A percentile compares a stretch with the other conserved stretches of the same genome.
These are phyloP conservation scores for Fomitopsis palustris DNA, from an alignment of 1,284 basidiomycete species.

Conservation along the genomic window DNA sequence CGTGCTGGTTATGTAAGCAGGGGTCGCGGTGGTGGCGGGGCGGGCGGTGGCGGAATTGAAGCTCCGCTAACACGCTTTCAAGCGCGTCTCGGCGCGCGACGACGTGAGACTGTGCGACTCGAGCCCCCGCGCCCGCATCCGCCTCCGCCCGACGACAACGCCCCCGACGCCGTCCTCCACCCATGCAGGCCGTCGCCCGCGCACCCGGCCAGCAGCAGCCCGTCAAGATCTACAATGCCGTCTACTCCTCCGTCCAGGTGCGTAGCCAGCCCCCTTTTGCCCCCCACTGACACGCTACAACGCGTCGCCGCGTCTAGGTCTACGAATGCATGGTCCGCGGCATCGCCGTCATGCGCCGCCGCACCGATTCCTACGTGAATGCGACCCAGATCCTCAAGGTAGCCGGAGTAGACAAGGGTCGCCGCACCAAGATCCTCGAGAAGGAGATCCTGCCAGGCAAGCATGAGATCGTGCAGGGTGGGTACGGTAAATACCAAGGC, in stretches of 20 bases:
- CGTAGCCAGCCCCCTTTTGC: constrained; percentile 11
- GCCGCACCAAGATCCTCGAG: constrained; percentile 96
- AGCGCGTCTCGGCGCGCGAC: constrained; percentile 27
- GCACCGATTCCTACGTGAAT: constrained; percentile 93
- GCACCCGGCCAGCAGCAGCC: constrained; percentile 47
- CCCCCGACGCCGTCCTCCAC: constrained; percentile 4
- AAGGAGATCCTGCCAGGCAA: constrained; percentile 95
- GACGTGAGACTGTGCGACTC: constrained; percentile 19
- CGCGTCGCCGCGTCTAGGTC: constrained; percentile 56
- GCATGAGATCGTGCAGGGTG: constrained; percentile 99
- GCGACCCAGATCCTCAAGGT: constrained; percentile 99
- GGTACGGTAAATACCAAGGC: constrained; percentile 99
- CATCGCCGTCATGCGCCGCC: constrained; percentile 96
- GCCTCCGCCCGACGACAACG: constrained; percentile 8
- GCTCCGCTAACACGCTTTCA: constrained; percentile 25
- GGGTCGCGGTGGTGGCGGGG: constrained; percentile 18
- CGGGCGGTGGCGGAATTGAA: constrained; percentile 14
- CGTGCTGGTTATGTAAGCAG: constrained; percentile 4
- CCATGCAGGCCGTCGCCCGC: constrained; percentile 32
- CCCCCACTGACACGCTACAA: constrained; percentile 10
- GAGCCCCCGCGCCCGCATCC: constrained; percentile 15
- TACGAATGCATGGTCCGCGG: constrained; percentile 97
- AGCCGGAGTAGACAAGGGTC: constrained; percentile 96
- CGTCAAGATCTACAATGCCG: constrained; percentile 86
- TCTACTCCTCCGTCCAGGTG: constrained; percentile 84